A percentile compares a stretch with the other conserved stretches of the same genome.
These are phyloP conservation scores for Cutaneotrichosporon cavernicola DNA, from an alignment of 1,284 basidiomycete species.

Conservation along the genomic window DNA sequence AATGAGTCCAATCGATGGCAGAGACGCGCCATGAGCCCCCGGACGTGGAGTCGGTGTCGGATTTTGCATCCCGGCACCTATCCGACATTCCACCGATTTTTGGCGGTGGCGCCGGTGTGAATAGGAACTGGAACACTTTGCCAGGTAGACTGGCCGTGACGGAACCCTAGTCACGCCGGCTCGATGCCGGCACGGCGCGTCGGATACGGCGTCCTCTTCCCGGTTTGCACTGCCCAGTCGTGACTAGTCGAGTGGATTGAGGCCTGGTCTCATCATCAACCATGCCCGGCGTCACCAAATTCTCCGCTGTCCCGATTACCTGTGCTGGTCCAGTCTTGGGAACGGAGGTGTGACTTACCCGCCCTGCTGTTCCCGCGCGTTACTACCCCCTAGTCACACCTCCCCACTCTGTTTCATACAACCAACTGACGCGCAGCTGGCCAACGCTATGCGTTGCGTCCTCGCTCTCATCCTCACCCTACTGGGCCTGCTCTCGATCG, in stretches of 20 bases:
- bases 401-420: not conserved
- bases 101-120: not conserved
- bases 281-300: not conserved
- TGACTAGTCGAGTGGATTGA: not conserved
- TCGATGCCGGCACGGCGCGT: not conserved
- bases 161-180: not conserved
- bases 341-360: too few relatives aligned
- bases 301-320: not conserved
- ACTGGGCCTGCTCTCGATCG: slow-evolving; percentile 12
- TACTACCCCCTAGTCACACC: slow-evolving; percentile 1
- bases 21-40: not conserved
- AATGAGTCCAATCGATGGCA: not conserved
- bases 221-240: not conserved
- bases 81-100: slow-evolving; percentile 1
- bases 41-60: not conserved
- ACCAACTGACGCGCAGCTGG: slow-evolving; percentile 6
- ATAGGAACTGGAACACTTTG: not conserved
- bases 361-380: not conserved
- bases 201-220: not conserved
- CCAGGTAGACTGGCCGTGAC: not conserved
- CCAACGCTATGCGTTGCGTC: slow-evolving; percentile 26
- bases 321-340: not conserved
- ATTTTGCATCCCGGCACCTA: not conserved
- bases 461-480: slow-evolving; percentile 6
- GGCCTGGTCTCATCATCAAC: not conserved